phyloP scores from a whole-genome alignment of 1,284 basidiomycete species.

The Phellinidium pouzarii region DNA sequence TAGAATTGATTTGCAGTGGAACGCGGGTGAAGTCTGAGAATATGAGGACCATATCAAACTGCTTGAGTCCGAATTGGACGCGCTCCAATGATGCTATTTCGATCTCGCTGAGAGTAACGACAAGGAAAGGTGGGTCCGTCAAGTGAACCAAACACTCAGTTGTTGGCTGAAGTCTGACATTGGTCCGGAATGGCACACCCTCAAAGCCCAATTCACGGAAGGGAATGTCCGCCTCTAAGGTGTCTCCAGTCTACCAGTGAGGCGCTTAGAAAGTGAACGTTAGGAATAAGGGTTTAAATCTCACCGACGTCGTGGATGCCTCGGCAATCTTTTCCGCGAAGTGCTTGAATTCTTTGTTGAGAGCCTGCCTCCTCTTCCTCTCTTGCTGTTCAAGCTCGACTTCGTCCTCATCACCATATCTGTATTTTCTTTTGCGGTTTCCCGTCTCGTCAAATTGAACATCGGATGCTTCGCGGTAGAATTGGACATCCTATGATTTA shows the following conservation, averaged over 20 bases:
- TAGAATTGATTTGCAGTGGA: slow-evolving; percentile 93
- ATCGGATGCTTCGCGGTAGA: slow-evolving; percentile 96
- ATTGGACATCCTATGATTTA: slow-evolving; percentile 80
- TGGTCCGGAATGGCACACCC: slow-evolving; percentile 94
- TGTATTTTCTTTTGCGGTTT: slow-evolving; percentile 95
- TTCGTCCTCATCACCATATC: slow-evolving; percentile 98
- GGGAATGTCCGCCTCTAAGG: slow-evolving; percentile 91
- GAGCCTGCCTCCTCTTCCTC: slow-evolving; percentile 77
- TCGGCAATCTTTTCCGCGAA: slow-evolving; percentile 94
- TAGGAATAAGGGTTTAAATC: slow-evolving; percentile 23
- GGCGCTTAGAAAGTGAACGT: slow-evolving; percentile 19
- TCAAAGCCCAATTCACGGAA: slow-evolving; percentile 97
- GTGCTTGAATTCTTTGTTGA: slow-evolving; percentile 93
- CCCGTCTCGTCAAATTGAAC: slow-evolving; percentile 98
- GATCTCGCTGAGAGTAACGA: slow-evolving; percentile 91
- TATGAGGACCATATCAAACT: slow-evolving; percentile 96
- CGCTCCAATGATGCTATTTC: slow-evolving; percentile 97
- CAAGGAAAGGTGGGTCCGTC: slow-evolving; percentile 93
- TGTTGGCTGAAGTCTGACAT: slow-evolving; percentile 91
- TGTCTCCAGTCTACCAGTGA: slow-evolving; percentile 63
- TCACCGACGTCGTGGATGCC: slow-evolving; percentile 67
- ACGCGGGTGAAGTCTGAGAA: slow-evolving; percentile 93
- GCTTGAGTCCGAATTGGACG: slow-evolving; percentile 94
- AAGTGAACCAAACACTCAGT: slow-evolving; percentile 97
- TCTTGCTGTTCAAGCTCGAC: slow-evolving; percentile 99